phyloP scores from a whole-genome alignment of 225 moss, liverwort and hornwort genomes.

The Marchantia polymorpha region DNA sequence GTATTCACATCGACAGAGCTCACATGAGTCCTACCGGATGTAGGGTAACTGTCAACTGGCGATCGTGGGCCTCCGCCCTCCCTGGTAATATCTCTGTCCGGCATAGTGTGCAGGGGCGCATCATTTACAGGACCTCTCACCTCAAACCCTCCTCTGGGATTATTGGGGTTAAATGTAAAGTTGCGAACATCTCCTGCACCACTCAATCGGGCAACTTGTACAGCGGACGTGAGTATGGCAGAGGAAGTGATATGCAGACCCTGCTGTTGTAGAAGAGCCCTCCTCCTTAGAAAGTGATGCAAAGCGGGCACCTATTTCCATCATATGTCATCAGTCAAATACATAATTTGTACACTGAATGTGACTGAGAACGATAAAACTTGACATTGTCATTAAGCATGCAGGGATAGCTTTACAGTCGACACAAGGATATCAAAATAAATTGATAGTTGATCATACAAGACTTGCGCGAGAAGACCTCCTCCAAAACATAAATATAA shows the following conservation, averaged over 20 bases:
- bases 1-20: conserved; percentile 30
- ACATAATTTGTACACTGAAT: neutral
- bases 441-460: neutral
- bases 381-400: neutral
- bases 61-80: conserved; percentile 25
- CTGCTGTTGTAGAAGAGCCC: conserved; percentile 68
- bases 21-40: conserved; percentile 26
- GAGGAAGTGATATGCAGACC: conserved; percentile 87
- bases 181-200: conserved; percentile 30
- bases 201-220: conserved; percentile 62
- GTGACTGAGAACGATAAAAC: neutral
- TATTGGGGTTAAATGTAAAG: conserved; percentile 10
- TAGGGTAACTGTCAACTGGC: conserved; percentile 20
- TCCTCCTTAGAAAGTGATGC: conserved; percentile 65
- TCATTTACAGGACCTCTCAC: conserved; percentile 4
- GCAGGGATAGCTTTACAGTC: neutral
- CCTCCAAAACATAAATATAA: neutral
- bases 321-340: neutral
- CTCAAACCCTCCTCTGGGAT: conserved; percentile 43
- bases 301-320: conserved; percentile 71
- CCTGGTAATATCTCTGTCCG: conserved; percentile 26
- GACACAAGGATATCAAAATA: neutral
- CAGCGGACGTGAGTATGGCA: conserved; percentile 64
- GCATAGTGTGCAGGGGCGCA: conserved; percentile 11
- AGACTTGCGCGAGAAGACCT: neutral